Evolutionary conservation across 495 filamentous ascomycete species (phyloP).

Genomic region (Hypoxylon subgilvum): DNA sequence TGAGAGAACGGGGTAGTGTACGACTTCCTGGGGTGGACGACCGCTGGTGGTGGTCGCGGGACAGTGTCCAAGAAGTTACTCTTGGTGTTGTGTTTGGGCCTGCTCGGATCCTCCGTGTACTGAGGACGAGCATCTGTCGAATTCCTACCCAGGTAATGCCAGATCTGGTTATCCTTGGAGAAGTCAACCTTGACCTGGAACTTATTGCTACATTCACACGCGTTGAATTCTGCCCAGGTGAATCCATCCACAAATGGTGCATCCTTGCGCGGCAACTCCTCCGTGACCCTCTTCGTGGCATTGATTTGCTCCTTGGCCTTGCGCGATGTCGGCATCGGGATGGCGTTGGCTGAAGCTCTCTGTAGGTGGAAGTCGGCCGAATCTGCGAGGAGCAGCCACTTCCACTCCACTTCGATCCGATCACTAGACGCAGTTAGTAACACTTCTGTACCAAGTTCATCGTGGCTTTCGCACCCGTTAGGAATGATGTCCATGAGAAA

Average conservation of each 20-base stretch:
- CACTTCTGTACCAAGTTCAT: slow-evolving; percentile 1
- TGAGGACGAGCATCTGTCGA: slow-evolving; percentile 93
- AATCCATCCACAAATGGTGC: slow-evolving; percentile 70
- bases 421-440: slow-evolving; percentile 49
- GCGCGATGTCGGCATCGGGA: slow-evolving; percentile 61
- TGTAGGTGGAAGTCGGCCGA: slow-evolving; percentile 67
- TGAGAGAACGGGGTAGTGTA: slow-evolving; percentile 42
- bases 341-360: slow-evolving; percentile 64
- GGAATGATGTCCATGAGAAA: slow-evolving; percentile 85
- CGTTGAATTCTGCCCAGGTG: slow-evolving; percentile 85
- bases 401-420: slow-evolving; percentile 75
- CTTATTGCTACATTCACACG: slow-evolving; percentile 50
- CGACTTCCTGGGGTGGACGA: slow-evolving; percentile 39
- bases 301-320: slow-evolving; percentile 64
- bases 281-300: slow-evolving; percentile 59
- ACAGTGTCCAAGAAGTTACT: slow-evolving; percentile 69
- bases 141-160: slow-evolving; percentile 84
- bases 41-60: slow-evolving; percentile 54
- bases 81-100: slow-evolving; percentile 59
- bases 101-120: slow-evolving; percentile 81
- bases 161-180: slow-evolving; percentile 72
- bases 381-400: slow-evolving; percentile 73
- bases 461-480: slow-evolving; percentile 69
- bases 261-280: slow-evolving; percentile 69
- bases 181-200: slow-evolving; percentile 68